phyloP scores from a whole-genome alignment of 2,329 filamentous ascomycete genomes.

The Neobulgaria alba region DNA sequence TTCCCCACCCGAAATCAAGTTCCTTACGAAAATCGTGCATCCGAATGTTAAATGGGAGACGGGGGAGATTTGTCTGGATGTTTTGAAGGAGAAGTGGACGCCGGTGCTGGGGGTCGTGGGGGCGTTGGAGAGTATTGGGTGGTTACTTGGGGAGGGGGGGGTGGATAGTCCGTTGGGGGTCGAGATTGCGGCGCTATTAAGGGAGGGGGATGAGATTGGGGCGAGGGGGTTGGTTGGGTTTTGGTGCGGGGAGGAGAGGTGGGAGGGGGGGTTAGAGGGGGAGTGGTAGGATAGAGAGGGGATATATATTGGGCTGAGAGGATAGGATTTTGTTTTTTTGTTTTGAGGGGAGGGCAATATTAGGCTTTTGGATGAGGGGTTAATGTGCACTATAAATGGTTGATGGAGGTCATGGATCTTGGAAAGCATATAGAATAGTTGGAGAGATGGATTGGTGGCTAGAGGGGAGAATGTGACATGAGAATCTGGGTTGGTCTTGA shows the following conservation, averaged over 20 bases:
- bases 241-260: background rate
- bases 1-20: slow-evolving; percentile 66
- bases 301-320: background rate
- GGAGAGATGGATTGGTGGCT: too few species aligned
- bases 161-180: slow-evolving; percentile 71
- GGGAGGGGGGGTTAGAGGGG: background rate
- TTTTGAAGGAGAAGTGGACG: slow-evolving; percentile 73
- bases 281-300: background rate
- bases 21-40: slow-evolving; percentile 79
- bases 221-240: slow-evolving; percentile 33
- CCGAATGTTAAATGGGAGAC: slow-evolving; percentile 67
- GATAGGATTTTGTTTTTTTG: background rate
- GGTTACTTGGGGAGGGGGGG: slow-evolving; percentile 60
- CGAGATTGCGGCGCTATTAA: slow-evolving; percentile 61
- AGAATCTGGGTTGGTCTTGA: too few species aligned
- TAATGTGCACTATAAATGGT: too few species aligned
- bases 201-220: slow-evolving; percentile 50
- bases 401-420: too few species aligned
- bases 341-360: too few species aligned
- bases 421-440: too few species aligned
- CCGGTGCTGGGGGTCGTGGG: slow-evolving; percentile 75
- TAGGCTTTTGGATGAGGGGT: too few species aligned
- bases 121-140: slow-evolving; percentile 62
- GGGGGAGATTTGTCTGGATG: slow-evolving; percentile 90
- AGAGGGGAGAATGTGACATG: too few species aligned